Percentiles rank a stretch among this genome's conserved stretches.
phyloP scores from a whole-genome alignment of 2,329 filamentous ascomycete genomes.

The Celoporthe dispersa region DNA sequence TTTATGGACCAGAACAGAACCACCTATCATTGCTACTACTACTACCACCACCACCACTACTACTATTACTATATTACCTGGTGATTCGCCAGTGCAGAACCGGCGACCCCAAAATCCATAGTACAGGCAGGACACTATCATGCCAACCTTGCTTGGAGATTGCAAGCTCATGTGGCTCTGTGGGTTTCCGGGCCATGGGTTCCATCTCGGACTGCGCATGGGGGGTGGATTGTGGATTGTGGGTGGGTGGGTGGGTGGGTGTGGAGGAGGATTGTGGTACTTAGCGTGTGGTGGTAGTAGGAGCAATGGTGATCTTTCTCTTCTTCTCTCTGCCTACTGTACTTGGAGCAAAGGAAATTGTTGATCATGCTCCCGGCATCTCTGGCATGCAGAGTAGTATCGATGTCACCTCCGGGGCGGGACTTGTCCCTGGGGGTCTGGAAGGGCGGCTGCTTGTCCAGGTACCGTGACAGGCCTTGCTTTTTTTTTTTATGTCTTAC shows the following conservation, averaged over 20 bases:
- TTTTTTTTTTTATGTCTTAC: background rate
- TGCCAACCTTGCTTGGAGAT: background rate
- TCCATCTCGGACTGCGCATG: background rate
- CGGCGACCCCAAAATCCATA: background rate
- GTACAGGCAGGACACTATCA: background rate
- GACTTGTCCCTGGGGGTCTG: background rate
- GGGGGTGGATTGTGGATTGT: background rate
- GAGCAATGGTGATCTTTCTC: background rate
- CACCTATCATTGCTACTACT: background rate
- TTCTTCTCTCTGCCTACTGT: background rate
- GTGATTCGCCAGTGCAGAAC: background rate
- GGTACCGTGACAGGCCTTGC: background rate
- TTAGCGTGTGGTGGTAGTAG: background rate
- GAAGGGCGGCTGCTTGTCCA: background rate
- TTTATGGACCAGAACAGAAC: slow-evolving; percentile 7
- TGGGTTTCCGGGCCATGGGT: slow-evolving; percentile 1
- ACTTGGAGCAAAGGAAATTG: background rate
- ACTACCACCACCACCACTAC: background rate
- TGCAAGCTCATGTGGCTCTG: slow-evolving; percentile 6
- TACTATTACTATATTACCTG: background rate
- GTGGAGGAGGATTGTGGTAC: background rate
- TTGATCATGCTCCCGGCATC: slow-evolving; percentile 12
- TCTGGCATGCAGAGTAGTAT: slow-evolving; percentile 3
- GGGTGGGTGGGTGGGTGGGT: background rate
- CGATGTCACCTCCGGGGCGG: slow-evolving; percentile 1